Evolutionary conservation across 2,329 filamentous ascomycete genomes (phyloP).

Genomic region (Claviceps cyperi): DNA sequence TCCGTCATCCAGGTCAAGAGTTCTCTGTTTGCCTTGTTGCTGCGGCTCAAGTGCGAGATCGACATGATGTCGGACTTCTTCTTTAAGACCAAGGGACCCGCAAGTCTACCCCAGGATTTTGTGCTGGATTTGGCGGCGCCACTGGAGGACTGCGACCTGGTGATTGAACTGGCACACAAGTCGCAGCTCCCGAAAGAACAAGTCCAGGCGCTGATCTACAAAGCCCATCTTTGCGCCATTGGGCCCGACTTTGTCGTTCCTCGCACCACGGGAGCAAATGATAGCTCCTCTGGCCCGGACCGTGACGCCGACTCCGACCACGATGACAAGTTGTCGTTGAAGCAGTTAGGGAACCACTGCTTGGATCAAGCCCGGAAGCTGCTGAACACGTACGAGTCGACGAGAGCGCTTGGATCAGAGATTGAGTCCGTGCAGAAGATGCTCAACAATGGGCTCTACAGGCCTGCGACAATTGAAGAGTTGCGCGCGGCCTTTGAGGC

Average conservation of each 20-base stretch:
- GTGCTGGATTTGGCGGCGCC: slow-evolving; percentile 16
- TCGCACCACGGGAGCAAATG: neutral
- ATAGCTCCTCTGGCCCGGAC: neutral
- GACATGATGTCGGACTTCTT: slow-evolving; percentile 28
- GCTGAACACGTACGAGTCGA: neutral
- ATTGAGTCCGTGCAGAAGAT: neutral
- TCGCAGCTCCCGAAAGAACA: slow-evolving; percentile 26
- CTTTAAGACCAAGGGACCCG: slow-evolving; percentile 6
- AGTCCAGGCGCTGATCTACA: slow-evolving; percentile 35
- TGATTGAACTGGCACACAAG: slow-evolving; percentile 24
- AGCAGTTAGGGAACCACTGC: neutral
- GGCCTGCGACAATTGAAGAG: slow-evolving; percentile 33
- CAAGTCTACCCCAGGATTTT: slow-evolving; percentile 1
- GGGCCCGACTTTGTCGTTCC: slow-evolving; percentile 23
- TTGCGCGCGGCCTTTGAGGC: slow-evolving; percentile 33
- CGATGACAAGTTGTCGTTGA: neutral
- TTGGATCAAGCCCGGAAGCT: neutral
- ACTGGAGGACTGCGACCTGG: slow-evolving; percentile 22
- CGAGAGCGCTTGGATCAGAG: neutral
- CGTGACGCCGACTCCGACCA: neutral
- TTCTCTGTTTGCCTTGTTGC: slow-evolving; percentile 25
- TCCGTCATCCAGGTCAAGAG: slow-evolving; percentile 22
- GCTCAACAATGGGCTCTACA: slow-evolving; percentile 28
- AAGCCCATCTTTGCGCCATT: slow-evolving; percentile 19
- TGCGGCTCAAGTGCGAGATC: slow-evolving; percentile 35